These are phyloP conservation scores for Chalara sp. DNA, from an alignment of 2,329 filamentous ascomycete species.

Conservation along the genomic window DNA sequence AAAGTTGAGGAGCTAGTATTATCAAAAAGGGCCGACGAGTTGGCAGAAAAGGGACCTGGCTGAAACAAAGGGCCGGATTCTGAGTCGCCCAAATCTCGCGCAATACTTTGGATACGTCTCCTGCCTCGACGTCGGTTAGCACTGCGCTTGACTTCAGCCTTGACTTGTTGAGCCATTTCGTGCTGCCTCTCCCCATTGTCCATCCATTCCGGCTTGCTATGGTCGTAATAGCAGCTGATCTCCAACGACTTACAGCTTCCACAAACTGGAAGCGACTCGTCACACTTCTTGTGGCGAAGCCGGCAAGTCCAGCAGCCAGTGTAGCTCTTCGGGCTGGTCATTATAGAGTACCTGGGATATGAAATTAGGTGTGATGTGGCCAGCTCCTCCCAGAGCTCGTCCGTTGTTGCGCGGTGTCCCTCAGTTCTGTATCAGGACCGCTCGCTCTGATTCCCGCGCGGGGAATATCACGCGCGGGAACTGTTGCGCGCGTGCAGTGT, in stretches of 20 bases:
- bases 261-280: neutral
- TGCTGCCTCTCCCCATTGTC: neutral
- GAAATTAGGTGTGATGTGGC: too few relatives aligned
- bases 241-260: neutral
- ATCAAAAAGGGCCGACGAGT: neutral
- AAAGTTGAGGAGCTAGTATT: neutral
- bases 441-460: too few relatives aligned
- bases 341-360: too few relatives aligned
- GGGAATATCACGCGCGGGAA: too few relatives aligned
- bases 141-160: neutral
- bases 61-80: too few relatives aligned
- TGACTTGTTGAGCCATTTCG: neutral
- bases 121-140: neutral
- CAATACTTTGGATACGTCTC: neutral
- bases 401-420: too few relatives aligned
- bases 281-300: neutral
- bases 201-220: neutral
- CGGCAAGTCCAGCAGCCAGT: constrained; percentile 1
- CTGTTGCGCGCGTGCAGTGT: too few relatives aligned
- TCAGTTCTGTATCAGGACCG: too few relatives aligned
- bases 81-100: neutral
- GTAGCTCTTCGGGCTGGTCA: too few relatives aligned
- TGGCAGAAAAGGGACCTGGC: neutral
- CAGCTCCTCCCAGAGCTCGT: too few relatives aligned
- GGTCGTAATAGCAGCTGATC: neutral